Percentiles rank a stretch among this genome's conserved stretches.
Conservation (phyloP, 139 green algal species). For the Coccomyxa sp. region DNA sequence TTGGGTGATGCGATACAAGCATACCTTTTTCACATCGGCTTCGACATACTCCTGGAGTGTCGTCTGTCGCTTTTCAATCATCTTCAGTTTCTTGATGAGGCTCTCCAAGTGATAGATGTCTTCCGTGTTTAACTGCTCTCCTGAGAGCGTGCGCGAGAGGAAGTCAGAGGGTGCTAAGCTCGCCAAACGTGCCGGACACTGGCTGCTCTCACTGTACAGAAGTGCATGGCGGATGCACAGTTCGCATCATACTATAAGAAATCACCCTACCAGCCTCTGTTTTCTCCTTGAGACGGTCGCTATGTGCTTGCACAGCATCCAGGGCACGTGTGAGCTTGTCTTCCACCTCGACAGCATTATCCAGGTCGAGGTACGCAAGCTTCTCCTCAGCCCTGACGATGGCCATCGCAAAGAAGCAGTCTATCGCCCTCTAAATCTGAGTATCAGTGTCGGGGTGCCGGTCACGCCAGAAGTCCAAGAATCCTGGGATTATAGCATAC, state of each 20-base stretch:
- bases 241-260: background rate
- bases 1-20: background rate
- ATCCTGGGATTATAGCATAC: too few species aligned
- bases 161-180: too few species aligned
- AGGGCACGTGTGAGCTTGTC: background rate
- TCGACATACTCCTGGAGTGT: background rate
- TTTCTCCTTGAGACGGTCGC: background rate
- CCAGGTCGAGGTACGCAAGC: background rate
- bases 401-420: too few species aligned
- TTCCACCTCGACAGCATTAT: constrained; percentile 1
- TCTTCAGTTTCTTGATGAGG: background rate
- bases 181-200: too few species aligned
- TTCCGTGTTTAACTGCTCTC: background rate
- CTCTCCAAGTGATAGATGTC: background rate
- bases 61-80: background rate
- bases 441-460: too few species aligned
- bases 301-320: background rate
- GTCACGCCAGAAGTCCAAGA: too few species aligned
- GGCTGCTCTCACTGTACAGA: too few species aligned
- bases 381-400: too few species aligned
- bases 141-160: too few species aligned
- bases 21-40: background rate
- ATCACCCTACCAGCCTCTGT: background rate
- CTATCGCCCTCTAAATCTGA: too few species aligned
- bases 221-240: background rate